Evolutionary conservation across 2,329 filamentous ascomycete genomes (phyloP).

Genomic region (Proliferodiscus dingleyae): DNA sequence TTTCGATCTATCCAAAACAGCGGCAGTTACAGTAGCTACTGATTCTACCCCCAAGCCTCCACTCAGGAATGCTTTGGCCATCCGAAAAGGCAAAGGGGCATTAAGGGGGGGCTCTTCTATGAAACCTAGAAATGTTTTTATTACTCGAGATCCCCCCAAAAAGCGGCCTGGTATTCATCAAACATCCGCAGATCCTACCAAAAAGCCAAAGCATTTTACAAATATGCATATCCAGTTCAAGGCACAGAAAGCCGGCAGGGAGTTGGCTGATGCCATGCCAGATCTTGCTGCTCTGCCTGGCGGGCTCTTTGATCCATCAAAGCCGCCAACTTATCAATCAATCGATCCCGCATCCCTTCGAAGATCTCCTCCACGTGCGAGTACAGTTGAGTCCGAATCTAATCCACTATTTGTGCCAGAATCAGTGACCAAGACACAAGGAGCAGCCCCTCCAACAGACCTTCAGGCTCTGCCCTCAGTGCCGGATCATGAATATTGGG

Average conservation of each 20-base stretch:
- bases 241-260: slow-evolving; percentile 39
- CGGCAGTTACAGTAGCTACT: slow-evolving; percentile 8
- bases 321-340: slow-evolving; percentile 18
- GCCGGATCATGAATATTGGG: neutral
- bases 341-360: slow-evolving; percentile 14
- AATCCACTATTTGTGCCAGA: slow-evolving; percentile 10
- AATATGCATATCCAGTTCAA: slow-evolving; percentile 36
- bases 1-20: neutral
- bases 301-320: slow-evolving; percentile 20
- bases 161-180: slow-evolving; percentile 17
- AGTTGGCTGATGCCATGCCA: slow-evolving; percentile 40
- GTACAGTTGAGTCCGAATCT: neutral
- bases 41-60: slow-evolving; percentile 3
- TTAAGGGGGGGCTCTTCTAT: slow-evolving; percentile 18
- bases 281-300: slow-evolving; percentile 30
- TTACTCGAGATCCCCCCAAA: slow-evolving; percentile 6
- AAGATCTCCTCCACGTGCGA: slow-evolving; percentile 2
- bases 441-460: too few species aligned
- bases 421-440: too few species aligned
- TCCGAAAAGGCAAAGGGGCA: slow-evolving; percentile 14
- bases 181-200: slow-evolving; percentile 37
- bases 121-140: slow-evolving; percentile 23
- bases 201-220: slow-evolving; percentile 37
- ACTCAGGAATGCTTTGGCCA: neutral
- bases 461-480: neutral